A percentile compares a stretch with the other conserved stretches of the same genome.
Conservation (phyloP, 768 basidiomycete genomes). For the Pisolithus sp. region DNA sequence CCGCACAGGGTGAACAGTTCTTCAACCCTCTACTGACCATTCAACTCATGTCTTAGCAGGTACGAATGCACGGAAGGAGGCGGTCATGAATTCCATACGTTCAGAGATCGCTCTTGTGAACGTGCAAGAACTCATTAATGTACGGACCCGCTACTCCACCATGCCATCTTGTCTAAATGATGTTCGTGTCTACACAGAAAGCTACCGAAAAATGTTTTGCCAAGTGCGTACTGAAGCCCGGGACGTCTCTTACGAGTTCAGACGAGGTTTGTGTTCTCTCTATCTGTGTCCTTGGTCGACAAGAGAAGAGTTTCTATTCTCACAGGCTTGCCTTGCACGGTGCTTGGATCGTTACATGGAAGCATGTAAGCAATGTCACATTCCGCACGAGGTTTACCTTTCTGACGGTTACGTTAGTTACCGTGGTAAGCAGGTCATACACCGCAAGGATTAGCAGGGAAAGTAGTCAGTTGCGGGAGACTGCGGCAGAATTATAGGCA, state of each 20-base stretch:
- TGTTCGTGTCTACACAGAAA: slow-evolving; percentile 43
- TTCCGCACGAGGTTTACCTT: background rate
- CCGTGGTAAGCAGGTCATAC: slow-evolving; percentile 70
- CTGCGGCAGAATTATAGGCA: slow-evolving; percentile 5
- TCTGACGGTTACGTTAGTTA: slow-evolving; percentile 42
- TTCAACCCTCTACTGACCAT: background rate
- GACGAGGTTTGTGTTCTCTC: slow-evolving; percentile 53
- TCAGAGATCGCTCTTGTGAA: slow-evolving; percentile 67
- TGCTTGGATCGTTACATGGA: slow-evolving; percentile 83
- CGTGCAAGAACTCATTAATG: slow-evolving; percentile 78
- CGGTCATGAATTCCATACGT: slow-evolving; percentile 55
- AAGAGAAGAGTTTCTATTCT: background rate
- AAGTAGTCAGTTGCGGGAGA: slow-evolving; percentile 28
- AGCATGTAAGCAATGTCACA: slow-evolving; percentile 53
- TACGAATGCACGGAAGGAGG: slow-evolving; percentile 33
- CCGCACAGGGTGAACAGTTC: slow-evolving; percentile 20
- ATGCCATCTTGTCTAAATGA: background rate
- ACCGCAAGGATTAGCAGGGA: slow-evolving; percentile 51
- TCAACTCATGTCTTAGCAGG: slow-evolving; percentile 21
- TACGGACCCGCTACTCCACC: slow-evolving; percentile 20
- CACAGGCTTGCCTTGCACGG: slow-evolving; percentile 63
- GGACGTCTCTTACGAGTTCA: slow-evolving; percentile 56
- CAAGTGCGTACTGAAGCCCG: slow-evolving; percentile 75
- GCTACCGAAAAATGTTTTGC: slow-evolving; percentile 70
- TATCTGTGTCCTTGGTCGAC: background rate